phyloP scores from a whole-genome alignment of 2,329 filamentous ascomycete species.

The Calonectria hawksworthii region DNA sequence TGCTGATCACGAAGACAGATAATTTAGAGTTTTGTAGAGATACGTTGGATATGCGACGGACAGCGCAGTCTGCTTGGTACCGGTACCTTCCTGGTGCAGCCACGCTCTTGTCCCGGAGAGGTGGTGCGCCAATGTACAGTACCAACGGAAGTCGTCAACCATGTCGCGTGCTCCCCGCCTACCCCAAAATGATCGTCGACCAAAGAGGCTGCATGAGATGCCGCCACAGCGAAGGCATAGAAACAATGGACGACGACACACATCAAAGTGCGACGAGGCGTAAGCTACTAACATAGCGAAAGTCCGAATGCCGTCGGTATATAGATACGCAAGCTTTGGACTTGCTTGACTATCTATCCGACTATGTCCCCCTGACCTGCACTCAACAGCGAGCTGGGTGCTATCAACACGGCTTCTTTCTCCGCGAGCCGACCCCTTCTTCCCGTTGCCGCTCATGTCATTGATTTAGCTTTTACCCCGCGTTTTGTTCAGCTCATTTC shows the following conservation, averaged over 20 bases:
- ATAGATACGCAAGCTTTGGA: background rate
- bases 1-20: background rate
- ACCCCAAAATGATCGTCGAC: constrained; percentile 6
- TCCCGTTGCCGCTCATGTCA: background rate
- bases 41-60: background rate
- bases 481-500: background rate
- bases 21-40: constrained; percentile 8
- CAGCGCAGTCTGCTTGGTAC: background rate
- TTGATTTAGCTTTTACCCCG: constrained; percentile 10
- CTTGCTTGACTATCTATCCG: background rate
- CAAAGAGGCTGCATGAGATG: background rate
- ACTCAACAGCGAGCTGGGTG: background rate
- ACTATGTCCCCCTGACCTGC: background rate
- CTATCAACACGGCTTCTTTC: constrained; percentile 3
- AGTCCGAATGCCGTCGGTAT: constrained; percentile 13
- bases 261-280: background rate
- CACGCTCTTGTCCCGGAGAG: background rate
- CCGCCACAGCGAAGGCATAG: background rate
- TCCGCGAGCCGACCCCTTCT: background rate
- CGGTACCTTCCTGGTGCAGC: background rate
- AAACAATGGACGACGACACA: background rate
- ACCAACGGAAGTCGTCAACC: background rate
- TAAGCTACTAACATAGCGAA: background rate
- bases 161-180: constrained; percentile 20
- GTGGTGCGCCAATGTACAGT: constrained; percentile 5